Percentiles rank a stretch among this genome's conserved stretches.
Conservation (phyloP, 345 rosid species). For the Sisymbrium irio region DNA sequence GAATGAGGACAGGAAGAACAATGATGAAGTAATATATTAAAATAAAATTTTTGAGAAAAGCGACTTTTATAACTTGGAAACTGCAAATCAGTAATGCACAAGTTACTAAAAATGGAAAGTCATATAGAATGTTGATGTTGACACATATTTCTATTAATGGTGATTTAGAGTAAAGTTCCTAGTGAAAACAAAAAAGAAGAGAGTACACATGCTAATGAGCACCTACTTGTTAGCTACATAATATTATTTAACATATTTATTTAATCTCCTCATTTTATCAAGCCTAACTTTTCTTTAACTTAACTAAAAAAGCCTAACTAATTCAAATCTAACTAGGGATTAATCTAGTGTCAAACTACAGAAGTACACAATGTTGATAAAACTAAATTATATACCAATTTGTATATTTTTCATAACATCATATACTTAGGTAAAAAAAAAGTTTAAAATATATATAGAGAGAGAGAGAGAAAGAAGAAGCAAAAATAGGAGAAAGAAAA, state of each 20-base stretch:
- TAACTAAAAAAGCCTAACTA: neutral
- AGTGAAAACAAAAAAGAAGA: neutral
- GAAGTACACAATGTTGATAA: constrained; percentile 7
- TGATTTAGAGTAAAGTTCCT: neutral
- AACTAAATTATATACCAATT: neutral
- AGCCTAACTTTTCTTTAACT: neutral
- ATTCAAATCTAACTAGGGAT: neutral
- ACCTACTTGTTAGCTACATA: constrained; percentile 26
- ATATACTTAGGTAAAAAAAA: neutral
- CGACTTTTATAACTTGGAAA: neutral
- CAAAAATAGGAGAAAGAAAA: constrained; percentile 21
- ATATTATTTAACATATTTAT: neutral
- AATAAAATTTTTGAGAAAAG: neutral
- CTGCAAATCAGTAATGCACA: neutral
- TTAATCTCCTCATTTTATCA: neutral
- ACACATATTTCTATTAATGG: constrained; percentile 17
- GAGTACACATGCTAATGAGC: constrained; percentile 8
- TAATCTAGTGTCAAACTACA: constrained; percentile 6
- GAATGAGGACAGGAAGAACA: neutral
- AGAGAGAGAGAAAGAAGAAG: neutral
- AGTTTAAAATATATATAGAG: too few relatives aligned
- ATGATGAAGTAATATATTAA: neutral
- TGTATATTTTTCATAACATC: neutral
- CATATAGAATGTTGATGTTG: constrained; percentile 19
- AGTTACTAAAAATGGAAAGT: constrained; percentile 22